These are phyloP conservation scores for Pinus albicaulis DNA, from an alignment of 75 land plant genomes.

Conservation along the genomic window DNA sequence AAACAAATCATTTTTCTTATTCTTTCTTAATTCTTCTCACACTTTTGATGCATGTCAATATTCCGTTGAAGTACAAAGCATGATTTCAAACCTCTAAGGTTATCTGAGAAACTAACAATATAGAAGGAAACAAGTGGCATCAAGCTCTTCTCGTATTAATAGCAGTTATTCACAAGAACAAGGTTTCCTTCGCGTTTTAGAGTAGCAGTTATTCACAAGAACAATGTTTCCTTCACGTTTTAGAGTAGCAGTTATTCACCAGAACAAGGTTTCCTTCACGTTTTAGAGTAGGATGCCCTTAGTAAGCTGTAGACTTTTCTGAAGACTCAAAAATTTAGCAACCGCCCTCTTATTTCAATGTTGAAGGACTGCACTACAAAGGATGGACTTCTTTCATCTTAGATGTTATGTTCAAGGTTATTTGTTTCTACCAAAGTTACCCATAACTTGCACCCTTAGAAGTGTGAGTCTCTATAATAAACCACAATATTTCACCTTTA, in stretches of 20 bases:
- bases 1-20: no score
- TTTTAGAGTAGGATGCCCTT: no score
- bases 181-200: no score
- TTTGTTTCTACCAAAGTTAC: no score
- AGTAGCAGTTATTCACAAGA: no score
- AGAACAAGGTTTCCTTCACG: background rate
- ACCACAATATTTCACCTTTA: no score
- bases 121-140: background rate
- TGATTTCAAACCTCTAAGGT: background rate
- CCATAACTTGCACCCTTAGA: no score
- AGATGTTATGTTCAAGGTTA: background rate
- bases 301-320: background rate
- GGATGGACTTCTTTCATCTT: background rate
- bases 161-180: background rate
- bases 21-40: background rate
- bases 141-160: background rate
- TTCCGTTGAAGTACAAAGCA: background rate
- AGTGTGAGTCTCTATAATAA: no score
- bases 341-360: background rate
- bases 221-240: no score
- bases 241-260: background rate
- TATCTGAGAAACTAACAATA: background rate
- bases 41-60: background rate
- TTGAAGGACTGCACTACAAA: background rate
- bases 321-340: background rate